Conservation (phyloP, 2,329 filamentous ascomycete species). For the Helotiales sp. region DNA sequence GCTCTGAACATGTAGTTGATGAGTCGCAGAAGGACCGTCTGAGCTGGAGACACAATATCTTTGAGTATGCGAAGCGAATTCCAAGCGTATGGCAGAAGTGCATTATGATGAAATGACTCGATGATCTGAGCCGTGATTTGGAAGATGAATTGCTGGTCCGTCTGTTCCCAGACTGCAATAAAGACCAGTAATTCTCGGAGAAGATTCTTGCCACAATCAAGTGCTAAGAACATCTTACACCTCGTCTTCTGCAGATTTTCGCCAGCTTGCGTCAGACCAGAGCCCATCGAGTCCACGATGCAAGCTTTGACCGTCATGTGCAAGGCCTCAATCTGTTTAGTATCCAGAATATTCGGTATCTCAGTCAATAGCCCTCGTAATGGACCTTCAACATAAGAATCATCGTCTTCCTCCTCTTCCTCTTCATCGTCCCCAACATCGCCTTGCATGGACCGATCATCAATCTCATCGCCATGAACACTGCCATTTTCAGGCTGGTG, state of each 20-base stretch:
- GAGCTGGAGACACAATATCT: conserved; percentile 92
- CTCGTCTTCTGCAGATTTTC: conserved; percentile 88
- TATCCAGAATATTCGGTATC: conserved; percentile 90
- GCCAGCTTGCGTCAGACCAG: conserved; percentile 63
- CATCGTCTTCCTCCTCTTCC: conserved; percentile 72
- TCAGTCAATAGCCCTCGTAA: conserved; percentile 86
- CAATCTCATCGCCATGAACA: conserved; percentile 47
- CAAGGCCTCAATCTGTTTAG: conserved; percentile 91
- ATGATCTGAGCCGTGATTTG: conserved; percentile 96
- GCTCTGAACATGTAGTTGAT: conserved; percentile 86
- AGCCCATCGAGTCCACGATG: conserved; percentile 79
- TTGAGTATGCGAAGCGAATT: conserved; percentile 89
- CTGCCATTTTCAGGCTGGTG: conserved; percentile 36
- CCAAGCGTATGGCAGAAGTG: conserved; percentile 88
- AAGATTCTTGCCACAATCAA: conserved; percentile 88
- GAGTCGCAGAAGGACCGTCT: conserved; percentile 88
- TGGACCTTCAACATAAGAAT: conserved; percentile 77
- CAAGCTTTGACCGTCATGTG: conserved; percentile 98
- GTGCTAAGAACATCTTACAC: conserved; percentile 84
- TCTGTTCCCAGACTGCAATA: conserved; percentile 94
- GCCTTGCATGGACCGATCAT: conserved; percentile 41
- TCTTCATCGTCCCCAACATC: conserved; percentile 54
- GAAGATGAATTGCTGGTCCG: conserved; percentile 91
- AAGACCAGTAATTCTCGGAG: conserved; percentile 91
- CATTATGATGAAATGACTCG: conserved; percentile 86